Evolutionary conservation across 352 stramenopile genomes (phyloP).

Genomic region (Globisporangium heterothallicum): DNA sequence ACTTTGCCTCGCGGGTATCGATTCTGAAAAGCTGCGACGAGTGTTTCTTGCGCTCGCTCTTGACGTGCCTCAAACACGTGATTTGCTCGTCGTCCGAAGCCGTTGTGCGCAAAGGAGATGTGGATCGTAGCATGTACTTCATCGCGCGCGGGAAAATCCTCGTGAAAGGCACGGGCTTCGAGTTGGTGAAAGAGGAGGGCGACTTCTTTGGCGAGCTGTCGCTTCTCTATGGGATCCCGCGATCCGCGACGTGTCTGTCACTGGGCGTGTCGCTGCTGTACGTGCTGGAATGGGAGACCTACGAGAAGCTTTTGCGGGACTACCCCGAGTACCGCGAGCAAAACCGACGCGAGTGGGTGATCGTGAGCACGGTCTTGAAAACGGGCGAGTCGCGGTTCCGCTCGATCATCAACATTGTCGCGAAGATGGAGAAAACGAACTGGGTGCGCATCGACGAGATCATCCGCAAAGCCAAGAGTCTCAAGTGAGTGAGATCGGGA

Average conservation of each 20-base stretch:
- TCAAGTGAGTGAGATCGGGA: too few relatives aligned
- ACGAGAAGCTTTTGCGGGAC: conserved; percentile 58
- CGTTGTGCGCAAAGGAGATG: conserved; percentile 62
- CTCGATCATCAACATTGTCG: conserved; percentile 60
- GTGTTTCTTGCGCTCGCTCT: conserved; percentile 50
- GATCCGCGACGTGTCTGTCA: conserved; percentile 63
- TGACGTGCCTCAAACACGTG: conserved; percentile 60
- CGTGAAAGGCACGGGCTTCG: conserved; percentile 52
- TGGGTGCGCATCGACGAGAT: conserved; percentile 63
- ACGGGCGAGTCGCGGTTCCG: conserved; percentile 60
- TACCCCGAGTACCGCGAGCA: conserved; percentile 70
- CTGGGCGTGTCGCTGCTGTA: conserved; percentile 69
- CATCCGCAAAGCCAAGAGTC: conserved; percentile 64
- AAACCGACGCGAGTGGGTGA: conserved; percentile 71
- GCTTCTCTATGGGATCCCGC: conserved; percentile 65
- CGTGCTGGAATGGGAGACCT: conserved; percentile 71
- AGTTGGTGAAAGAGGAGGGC: conserved; percentile 61
- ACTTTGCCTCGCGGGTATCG: conserved; percentile 48
- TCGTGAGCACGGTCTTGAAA: conserved; percentile 60
- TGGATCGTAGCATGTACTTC: conserved; percentile 74
- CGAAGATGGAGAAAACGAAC: conserved; percentile 53
- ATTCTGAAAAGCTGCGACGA: conserved; percentile 68
- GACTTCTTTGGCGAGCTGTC: conserved; percentile 55
- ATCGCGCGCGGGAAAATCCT: conserved; percentile 58
- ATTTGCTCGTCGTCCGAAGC: conserved; percentile 56